These are phyloP conservation scores for Fusarium concolor DNA, from an alignment of 2,329 filamentous ascomycete species.

Conservation along the genomic window DNA sequence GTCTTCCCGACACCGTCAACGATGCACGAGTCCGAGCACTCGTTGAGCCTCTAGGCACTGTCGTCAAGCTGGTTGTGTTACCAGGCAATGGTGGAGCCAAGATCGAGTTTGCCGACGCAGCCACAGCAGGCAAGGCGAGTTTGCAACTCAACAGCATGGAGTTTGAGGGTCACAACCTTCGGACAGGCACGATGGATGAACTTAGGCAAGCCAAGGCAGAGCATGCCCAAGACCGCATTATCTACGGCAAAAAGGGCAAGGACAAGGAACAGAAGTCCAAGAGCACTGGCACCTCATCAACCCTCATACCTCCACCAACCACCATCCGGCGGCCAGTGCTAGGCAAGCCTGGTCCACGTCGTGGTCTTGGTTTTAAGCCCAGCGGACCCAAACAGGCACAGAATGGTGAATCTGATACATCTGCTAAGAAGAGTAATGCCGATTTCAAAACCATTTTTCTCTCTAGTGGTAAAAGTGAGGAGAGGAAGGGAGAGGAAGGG, in stretches of 20 bases:
- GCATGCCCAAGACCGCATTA: conserved; percentile 47
- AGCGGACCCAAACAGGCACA: conserved; percentile 34
- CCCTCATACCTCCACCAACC: conserved; percentile 59
- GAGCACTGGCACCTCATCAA: conserved; percentile 24
- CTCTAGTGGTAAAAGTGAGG: conserved; percentile 32
- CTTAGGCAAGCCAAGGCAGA: conserved; percentile 64
- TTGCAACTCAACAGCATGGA: conserved; percentile 67
- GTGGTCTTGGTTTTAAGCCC: conserved; percentile 58
- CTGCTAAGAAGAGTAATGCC: conserved; percentile 63
- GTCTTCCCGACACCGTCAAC: conserved; percentile 92
- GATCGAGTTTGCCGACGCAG: conserved; percentile 80
- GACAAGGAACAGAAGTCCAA: conserved; percentile 46
- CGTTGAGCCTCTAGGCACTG: conserved; percentile 74
- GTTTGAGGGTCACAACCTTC: conserved; percentile 65
- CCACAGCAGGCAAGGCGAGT: conserved; percentile 78
- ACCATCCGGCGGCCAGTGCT: conserved; percentile 57
- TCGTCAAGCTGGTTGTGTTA: conserved; percentile 82
- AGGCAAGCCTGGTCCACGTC: conserved; percentile 56
- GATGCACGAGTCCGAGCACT: conserved; percentile 82
- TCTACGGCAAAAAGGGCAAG: conserved; percentile 47
- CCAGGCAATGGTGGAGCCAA: conserved; percentile 87
- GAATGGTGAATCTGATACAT: conserved; percentile 43
- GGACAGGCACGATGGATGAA: conserved; percentile 65
- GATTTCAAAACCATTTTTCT: conserved; percentile 69
- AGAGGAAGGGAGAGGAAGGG: conserved; percentile 16